Percentiles rank a stretch among this genome's conserved stretches.
phyloP scores from a whole-genome alignment of 805 yeast genomes.

The Teunomyces atbi region DNA sequence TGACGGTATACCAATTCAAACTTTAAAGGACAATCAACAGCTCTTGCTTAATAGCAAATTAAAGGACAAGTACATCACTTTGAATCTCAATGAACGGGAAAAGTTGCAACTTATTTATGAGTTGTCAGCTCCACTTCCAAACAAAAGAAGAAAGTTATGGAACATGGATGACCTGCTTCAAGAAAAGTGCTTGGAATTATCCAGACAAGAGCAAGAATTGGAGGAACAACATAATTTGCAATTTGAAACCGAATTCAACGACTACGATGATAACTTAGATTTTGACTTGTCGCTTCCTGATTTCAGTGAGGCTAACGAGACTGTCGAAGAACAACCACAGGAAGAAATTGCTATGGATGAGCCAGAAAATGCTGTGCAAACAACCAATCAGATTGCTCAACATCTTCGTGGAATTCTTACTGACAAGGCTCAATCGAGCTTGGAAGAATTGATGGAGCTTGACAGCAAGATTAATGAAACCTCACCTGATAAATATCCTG shows the following conservation, averaged over 20 bases:
- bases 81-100: slow-evolving; percentile 28
- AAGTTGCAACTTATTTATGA: slow-evolving; percentile 36
- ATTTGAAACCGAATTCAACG: slow-evolving; percentile 13
- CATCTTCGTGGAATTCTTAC: slow-evolving; percentile 37
- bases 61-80: slow-evolving; percentile 19
- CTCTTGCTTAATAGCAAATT: slow-evolving; percentile 18
- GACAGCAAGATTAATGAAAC: slow-evolving; percentile 24
- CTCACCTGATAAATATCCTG: slow-evolving; percentile 15
- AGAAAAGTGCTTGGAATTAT: slow-evolving; percentile 26
- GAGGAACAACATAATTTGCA: slow-evolving; percentile 20
- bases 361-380: slow-evolving; percentile 37
- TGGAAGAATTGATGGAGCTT: slow-evolving; percentile 39
- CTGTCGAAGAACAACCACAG: slow-evolving; percentile 2
- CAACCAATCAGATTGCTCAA: slow-evolving; percentile 55
- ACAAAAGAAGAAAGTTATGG: slow-evolving; percentile 27
- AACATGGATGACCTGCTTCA: slow-evolving; percentile 30
- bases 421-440: slow-evolving; percentile 23
- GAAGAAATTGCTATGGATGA: slow-evolving; percentile 17
- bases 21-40: slow-evolving; percentile 29
- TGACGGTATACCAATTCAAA: slow-evolving; percentile 40
- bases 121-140: slow-evolving; percentile 26
- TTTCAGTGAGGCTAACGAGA: slow-evolving; percentile 16
- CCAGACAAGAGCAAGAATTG: slow-evolving; percentile 18
- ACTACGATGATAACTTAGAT: slow-evolving; percentile 19
- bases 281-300: slow-evolving; percentile 28